Base-by-base conservation (phyloP, 306 rosid genomes). In the Sesbania bispinosa region DNA sequence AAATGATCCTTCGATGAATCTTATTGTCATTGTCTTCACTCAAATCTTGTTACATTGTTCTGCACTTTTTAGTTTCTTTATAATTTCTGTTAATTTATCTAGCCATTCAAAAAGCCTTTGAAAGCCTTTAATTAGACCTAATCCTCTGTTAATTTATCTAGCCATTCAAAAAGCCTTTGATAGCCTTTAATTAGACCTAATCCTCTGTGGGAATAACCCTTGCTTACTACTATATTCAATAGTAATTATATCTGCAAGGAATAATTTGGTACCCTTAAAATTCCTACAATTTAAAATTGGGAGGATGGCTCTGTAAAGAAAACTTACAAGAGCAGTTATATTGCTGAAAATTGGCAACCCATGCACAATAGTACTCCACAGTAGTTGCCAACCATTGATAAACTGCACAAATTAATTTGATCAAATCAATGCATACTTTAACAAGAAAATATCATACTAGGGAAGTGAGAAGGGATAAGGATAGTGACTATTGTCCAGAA, bases 341-440 rank as follows among this genome's bases (percentile, higher is more conserved):
- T 84, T 86, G 81, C 96, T 88, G 83, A 88, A 88, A 73, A 84
- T 83, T 2, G 97, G 97, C 71, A 93, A 80, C 18, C 87, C 94
- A 55, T 90, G 97, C 73, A 88, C 82, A 79, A 90, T 69, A 70
- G 80, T 76, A 75, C 88, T 85, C 97, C 97, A 90, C 35, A 93
- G 70, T 16, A 79, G 72, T 79, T 88, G 88, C 98, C 98, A 90
- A 67, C 90, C 85, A 74, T 74, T 59, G 71, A 84, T 51, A 53
- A 84, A 71, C 98, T 93, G 90, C 85, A 84, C 67, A 77, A 71
- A 41, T 29, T 68, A 46, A 62, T 60, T 78, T 57, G 8, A 67
- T 32, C n/a, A 76, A 83, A 51, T 58, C 78, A 83, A 62, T 71
- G 27, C 65, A 65, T 41, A 24, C 27, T 65, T 57, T 21, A 58